Percentiles rank a stretch among this genome's conserved stretches.
phyloP scores from a whole-genome alignment of 768 basidiomycete genomes.

The Boletus subcaerulescens region DNA sequence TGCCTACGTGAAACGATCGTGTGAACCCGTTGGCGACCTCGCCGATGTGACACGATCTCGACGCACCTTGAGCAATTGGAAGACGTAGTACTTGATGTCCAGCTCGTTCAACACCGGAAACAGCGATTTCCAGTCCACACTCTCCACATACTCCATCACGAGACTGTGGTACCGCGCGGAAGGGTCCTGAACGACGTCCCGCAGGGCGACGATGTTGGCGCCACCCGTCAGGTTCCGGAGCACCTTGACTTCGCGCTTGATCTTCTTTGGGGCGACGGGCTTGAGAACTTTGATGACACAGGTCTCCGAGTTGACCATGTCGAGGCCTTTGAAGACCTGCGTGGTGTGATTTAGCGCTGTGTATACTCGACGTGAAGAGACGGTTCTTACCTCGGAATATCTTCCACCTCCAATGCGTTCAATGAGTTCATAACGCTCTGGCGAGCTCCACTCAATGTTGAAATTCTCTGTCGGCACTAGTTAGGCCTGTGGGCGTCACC shows the following conservation, averaged over 20 bases:
- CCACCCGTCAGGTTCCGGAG: constrained; percentile 66
- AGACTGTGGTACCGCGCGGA: constrained; percentile 60
- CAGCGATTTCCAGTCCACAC: constrained; percentile 61
- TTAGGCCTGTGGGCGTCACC: not conserved
- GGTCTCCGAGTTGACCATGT: constrained; percentile 50
- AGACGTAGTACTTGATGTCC: constrained; percentile 66
- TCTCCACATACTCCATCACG: constrained; percentile 67
- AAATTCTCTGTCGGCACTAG: constrained; percentile 45
- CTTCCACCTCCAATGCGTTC: constrained; percentile 63
- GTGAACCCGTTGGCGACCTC: not conserved
- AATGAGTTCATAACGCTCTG: constrained; percentile 66
- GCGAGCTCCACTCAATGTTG: constrained; percentile 60
- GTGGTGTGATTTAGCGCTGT: constrained; percentile 1
- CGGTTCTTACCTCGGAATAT: constrained; percentile 52
- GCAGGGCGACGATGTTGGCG: constrained; percentile 62
- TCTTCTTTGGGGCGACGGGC: constrained; percentile 63
- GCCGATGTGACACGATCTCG: not conserved
- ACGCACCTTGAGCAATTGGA: constrained; percentile 56
- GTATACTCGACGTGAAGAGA: not conserved
- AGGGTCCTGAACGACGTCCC: constrained; percentile 70
- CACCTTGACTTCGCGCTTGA: constrained; percentile 75
- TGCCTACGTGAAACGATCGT: constrained; percentile 33
- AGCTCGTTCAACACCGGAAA: constrained; percentile 57
- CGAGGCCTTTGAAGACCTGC: constrained; percentile 60
- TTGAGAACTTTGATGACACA: constrained; percentile 73